phyloP scores from a whole-genome alignment of 805 yeast genomes.

The Zygoascus flipseniorum region DNA sequence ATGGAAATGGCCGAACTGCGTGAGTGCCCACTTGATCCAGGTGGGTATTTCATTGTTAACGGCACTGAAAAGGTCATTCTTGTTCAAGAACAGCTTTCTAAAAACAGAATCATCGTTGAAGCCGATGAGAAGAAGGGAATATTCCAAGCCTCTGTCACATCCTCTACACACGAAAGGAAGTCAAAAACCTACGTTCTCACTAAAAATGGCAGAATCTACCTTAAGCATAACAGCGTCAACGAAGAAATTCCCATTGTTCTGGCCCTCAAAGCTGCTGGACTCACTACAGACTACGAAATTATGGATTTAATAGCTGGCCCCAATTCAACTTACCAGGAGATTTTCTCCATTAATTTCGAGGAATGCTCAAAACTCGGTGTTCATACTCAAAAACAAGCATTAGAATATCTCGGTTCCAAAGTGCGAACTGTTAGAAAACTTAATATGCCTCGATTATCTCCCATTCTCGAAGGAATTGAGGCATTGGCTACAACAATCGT shows the following conservation, averaged over 20 bases:
- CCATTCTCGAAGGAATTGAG: conserved; percentile 90
- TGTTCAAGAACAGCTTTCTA: conserved; percentile 93
- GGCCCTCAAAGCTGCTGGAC: conserved; percentile 89
- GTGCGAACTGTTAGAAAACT: conserved; percentile 89
- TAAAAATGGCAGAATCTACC: conserved; percentile 77
- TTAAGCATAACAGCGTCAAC: conserved; percentile 90
- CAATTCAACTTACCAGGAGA: conserved; percentile 80
- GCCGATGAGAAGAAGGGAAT: conserved; percentile 91
- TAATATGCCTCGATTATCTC: conserved; percentile 69
- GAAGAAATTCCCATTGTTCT: conserved; percentile 95
- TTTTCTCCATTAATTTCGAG: conserved; percentile 88
- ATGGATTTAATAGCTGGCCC: conserved; percentile 91
- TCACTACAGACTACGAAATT: conserved; percentile 85
- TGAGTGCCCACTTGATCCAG: conserved; percentile 97
- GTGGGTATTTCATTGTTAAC: conserved; percentile 95
- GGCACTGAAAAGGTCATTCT: conserved; percentile 97
- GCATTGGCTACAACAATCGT: conserved; percentile 84
- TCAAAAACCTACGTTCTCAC: conserved; percentile 95
- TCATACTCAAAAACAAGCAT: conserved; percentile 87
- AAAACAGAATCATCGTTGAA: conserved; percentile 96
- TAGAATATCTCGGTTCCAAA: conserved; percentile 80
- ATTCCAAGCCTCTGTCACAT: conserved; percentile 95
- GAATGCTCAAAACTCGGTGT: conserved; percentile 82
- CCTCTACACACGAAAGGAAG: conserved; percentile 96
- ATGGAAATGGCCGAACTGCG: conserved; percentile 76